A percentile compares a stretch with the other conserved stretches of the same genome.
Conservation (phyloP, 352 stramenopile species). For the Globisporangium middletonii region DNA sequence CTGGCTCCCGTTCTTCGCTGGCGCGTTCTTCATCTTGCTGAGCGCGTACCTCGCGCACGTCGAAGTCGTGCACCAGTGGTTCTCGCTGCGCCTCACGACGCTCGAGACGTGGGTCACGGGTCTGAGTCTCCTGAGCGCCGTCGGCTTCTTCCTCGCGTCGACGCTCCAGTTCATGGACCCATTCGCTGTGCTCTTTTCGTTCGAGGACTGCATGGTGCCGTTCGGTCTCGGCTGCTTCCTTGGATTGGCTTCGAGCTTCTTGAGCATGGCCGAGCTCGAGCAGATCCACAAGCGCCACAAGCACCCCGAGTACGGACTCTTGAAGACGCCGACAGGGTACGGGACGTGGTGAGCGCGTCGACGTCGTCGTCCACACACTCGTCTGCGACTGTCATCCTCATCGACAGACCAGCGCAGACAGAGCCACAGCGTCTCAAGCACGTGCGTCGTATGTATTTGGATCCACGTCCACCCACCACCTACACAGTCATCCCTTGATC, state of each 20-base stretch:
- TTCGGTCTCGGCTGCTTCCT: slow-evolving; percentile 69
- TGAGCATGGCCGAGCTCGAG: slow-evolving; percentile 71
- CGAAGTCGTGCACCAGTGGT: slow-evolving; percentile 81
- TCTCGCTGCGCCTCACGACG: slow-evolving; percentile 65
- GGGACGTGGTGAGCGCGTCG: slow-evolving; percentile 22
- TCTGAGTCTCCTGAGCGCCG: slow-evolving; percentile 50
- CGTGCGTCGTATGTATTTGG: no score
- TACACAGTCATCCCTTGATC: no score
- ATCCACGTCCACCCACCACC: neutral
- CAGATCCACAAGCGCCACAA: slow-evolving; percentile 77
- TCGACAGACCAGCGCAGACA: neutral
- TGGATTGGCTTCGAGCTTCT: slow-evolving; percentile 50
- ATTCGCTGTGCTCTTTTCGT: slow-evolving; percentile 70
- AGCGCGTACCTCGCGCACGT: slow-evolving; percentile 77
- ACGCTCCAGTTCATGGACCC: slow-evolving; percentile 83
- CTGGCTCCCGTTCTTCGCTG: slow-evolving; percentile 80
- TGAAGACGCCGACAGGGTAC: slow-evolving; percentile 38
- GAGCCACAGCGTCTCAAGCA: no score
- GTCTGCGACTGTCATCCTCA: neutral
- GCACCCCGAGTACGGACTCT: slow-evolving; percentile 75
- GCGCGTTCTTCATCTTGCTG: slow-evolving; percentile 67
- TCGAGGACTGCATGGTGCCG: slow-evolving; percentile 60
- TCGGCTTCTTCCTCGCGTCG: slow-evolving; percentile 73
- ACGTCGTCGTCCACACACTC: no score
- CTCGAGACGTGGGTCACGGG: slow-evolving; percentile 50